Evolutionary conservation across 2,329 filamentous ascomycete genomes (phyloP).

Genomic region (Spiromastix sp.): DNA sequence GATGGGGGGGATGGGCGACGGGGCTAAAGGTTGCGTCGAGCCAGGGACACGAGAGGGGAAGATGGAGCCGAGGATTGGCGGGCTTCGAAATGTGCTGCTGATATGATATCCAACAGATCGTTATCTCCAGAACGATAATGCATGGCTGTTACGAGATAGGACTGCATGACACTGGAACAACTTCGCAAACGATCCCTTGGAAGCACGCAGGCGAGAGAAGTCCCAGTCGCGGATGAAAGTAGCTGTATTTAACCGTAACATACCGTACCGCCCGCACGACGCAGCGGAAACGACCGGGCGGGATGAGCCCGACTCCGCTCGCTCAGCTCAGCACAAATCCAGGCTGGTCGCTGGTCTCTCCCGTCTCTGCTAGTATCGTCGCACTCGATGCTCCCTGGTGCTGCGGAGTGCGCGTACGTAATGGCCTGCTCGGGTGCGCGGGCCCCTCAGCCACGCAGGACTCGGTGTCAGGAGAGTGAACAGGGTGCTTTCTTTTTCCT

Average conservation of each 20-base stretch:
- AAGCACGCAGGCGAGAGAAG: too few relatives aligned
- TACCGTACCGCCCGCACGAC: too few relatives aligned
- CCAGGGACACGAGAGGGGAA: too few relatives aligned
- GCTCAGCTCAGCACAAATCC: neutral
- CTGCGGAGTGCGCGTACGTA: neutral
- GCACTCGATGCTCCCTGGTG: neutral
- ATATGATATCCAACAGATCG: neutral
- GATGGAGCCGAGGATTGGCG: too few relatives aligned
- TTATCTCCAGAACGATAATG: neutral
- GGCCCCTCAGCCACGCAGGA: neutral
- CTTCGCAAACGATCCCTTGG: neutral
- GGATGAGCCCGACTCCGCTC: neutral
- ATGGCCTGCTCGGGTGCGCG: neutral
- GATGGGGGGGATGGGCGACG: too few relatives aligned
- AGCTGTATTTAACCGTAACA: too few relatives aligned
- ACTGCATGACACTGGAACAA: neutral
- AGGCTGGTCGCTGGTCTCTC: too few relatives aligned
- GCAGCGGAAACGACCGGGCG: slow-evolving; percentile 4
- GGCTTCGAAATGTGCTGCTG: too few relatives aligned
- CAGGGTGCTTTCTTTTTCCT: slow-evolving; percentile 2
- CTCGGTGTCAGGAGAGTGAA: slow-evolving; percentile 2
- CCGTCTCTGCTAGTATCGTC: neutral
- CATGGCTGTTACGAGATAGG: neutral
- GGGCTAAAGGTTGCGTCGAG: too few relatives aligned
- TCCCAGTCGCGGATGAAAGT: too few relatives aligned